These are phyloP conservation scores for Chytridium lagenaria DNA, from an alignment of 371 early-diverging fungal genomes.

Conservation along the genomic window DNA sequence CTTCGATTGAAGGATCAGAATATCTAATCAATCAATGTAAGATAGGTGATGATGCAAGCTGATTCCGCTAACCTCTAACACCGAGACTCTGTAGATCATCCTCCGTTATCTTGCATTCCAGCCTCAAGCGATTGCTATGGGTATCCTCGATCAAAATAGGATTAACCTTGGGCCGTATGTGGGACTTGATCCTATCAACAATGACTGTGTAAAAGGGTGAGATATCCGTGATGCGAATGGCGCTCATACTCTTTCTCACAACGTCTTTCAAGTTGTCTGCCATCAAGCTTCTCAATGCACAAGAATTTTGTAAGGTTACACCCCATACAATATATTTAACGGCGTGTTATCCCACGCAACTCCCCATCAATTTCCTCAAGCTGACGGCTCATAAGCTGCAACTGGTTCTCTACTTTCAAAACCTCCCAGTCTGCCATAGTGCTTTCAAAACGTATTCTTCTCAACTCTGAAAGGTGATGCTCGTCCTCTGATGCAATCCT, in stretches of 20 bases:
- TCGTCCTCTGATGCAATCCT: slow-evolving; percentile 53
- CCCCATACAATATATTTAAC: background rate
- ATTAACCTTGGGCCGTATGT: slow-evolving; percentile 7
- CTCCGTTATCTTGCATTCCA: slow-evolving; percentile 14
- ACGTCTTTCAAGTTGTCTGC: slow-evolving; percentile 15
- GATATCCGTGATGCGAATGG: background rate
- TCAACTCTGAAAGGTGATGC: slow-evolving; percentile 45
- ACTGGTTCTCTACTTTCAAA: slow-evolving; percentile 59
- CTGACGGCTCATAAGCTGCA: slow-evolving; percentile 58
- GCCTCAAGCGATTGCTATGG: slow-evolving; percentile 5
- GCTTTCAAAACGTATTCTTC: slow-evolving; percentile 60
- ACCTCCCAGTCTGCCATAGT: slow-evolving; percentile 64
- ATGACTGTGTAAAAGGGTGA: background rate
- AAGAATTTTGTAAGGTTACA: background rate
- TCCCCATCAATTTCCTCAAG: slow-evolving; percentile 54
- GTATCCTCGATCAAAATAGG: slow-evolving; percentile 24
- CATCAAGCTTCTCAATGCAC: background rate
- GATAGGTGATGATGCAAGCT: no score
- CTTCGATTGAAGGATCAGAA: slow-evolving; percentile 14
- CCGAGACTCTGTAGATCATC: slow-evolving; percentile 27
- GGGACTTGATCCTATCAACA: slow-evolving; percentile 16
- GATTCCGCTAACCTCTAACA: slow-evolving; percentile 34
- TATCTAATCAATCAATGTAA: no score
- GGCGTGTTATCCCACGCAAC: background rate
- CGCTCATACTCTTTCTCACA: background rate